Conservation (phyloP, 176 grass and related monocot genomes). For the Canna indica region DNA sequence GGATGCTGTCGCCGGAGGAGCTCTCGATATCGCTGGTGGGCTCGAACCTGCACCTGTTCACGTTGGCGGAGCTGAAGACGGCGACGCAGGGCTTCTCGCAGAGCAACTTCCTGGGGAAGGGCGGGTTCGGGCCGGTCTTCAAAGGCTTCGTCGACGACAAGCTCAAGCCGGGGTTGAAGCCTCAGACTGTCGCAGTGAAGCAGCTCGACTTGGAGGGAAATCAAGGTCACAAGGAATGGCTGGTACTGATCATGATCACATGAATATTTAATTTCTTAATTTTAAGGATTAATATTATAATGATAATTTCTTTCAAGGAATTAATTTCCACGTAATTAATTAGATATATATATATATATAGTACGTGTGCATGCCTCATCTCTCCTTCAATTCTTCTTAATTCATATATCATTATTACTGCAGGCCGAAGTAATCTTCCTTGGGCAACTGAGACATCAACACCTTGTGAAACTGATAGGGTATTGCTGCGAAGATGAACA, state of each 20-base stretch:
- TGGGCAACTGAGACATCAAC: slow-evolving; percentile 36
- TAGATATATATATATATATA: too few relatives aligned
- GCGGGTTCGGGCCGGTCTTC: slow-evolving; percentile 63
- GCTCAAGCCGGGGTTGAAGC: slow-evolving; percentile 43
- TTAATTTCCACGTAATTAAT: too few relatives aligned
- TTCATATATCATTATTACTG: too few relatives aligned
- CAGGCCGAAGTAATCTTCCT: slow-evolving; percentile 7
- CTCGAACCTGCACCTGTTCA: slow-evolving; percentile 61
- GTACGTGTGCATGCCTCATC: too few relatives aligned
- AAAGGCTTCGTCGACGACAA: slow-evolving; percentile 53
- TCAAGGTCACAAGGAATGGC: slow-evolving; percentile 72
- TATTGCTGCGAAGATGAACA: slow-evolving; percentile 70
- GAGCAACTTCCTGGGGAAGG: slow-evolving; percentile 69
- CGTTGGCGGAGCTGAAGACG: slow-evolving; percentile 30
- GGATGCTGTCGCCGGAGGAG: slow-evolving; percentile 27
- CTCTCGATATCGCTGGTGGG: slow-evolving; percentile 59
- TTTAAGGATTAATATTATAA: too few relatives aligned
- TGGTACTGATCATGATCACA: slow-evolving; percentile 18
- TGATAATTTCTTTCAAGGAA: too few relatives aligned
- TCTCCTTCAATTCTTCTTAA: too few relatives aligned
- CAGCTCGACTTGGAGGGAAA: slow-evolving; percentile 63
- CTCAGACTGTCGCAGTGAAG: slow-evolving; percentile 62
- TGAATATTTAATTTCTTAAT: too few relatives aligned
- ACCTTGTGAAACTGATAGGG: slow-evolving; percentile 69
- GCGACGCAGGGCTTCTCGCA: slow-evolving; percentile 40